phyloP scores from a whole-genome alignment of 2,329 filamentous ascomycete species.

The Diaporthe vexans region DNA sequence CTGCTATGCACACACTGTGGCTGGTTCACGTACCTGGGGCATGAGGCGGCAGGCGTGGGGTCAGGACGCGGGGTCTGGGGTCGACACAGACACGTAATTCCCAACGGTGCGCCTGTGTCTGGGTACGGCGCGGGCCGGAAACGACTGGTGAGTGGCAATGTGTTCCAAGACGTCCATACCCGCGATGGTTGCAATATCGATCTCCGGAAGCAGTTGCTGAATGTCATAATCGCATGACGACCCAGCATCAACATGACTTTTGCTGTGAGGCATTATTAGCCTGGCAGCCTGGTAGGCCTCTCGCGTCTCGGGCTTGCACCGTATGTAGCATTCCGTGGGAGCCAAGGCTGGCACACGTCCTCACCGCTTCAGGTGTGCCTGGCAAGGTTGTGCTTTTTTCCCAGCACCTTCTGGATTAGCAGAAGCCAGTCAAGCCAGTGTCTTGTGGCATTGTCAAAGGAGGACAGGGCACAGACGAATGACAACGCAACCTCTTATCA shows the following conservation, averaged over 20 bases:
- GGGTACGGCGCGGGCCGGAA: slow-evolving; percentile 19
- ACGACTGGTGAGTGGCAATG: neutral
- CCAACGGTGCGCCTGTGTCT: slow-evolving; percentile 1
- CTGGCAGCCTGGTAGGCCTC: neutral
- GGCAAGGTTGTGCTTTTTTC: slow-evolving; percentile 38
- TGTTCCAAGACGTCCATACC: neutral
- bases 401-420: slow-evolving; percentile 52
- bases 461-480: slow-evolving; percentile 56
- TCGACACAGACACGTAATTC: slow-evolving; percentile 7
- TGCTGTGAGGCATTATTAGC: neutral
- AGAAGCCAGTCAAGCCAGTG: slow-evolving; percentile 46
- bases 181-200: slow-evolving; percentile 4
- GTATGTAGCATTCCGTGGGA: neutral
- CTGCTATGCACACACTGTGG: neutral
- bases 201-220: neutral
- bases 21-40: slow-evolving; percentile 6
- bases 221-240: slow-evolving; percentile 25
- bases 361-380: slow-evolving; percentile 24
- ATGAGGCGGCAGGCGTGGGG: slow-evolving; percentile 2
- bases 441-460: slow-evolving; percentile 49
- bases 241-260: neutral
- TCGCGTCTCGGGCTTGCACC: neutral
- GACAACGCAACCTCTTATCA: slow-evolving; percentile 50
- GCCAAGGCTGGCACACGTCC: slow-evolving; percentile 15
- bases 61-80: slow-evolving; percentile 30